Base-by-base conservation (phyloP, 306 rosid genomes). In the Cajanus cajan region DNA sequence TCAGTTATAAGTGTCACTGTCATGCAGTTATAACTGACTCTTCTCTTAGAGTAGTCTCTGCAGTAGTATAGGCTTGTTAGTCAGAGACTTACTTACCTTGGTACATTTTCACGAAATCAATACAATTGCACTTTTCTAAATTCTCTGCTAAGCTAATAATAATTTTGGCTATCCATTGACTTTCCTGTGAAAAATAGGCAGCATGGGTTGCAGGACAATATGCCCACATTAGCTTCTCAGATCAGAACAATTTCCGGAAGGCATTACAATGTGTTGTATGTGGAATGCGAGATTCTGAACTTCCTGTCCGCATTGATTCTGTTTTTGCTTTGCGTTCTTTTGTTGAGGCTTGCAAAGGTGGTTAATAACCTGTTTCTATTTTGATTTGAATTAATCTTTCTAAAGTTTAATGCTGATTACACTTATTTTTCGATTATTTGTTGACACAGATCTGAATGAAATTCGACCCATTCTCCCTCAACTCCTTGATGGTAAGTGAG, bases 191-290 rank as follows among this genome's bases (percentile, higher is more conserved):
- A 73, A 78, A 71, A 80, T 80, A 94, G 98, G 97, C 98, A 10
- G 97, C 98, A 67, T 94, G 98, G 98, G 98, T 94, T 80, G 92
- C 97, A 2, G 98, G 98, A 86, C 98, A 94, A 75, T 94, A 94
- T 82, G 96, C 96, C 52, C 89, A 89, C 68, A 85, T 94, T 71
- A 92, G 78, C 87, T 94, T 94, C 69, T 83, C 93, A 8, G 95
- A 94, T 73, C 93, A 90, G 83, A 88, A 92, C 87, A 94, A 92
- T 86, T 94, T 94, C 77, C 93, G 85, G 22, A 89, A 88, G 71
- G 97, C 98, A 47, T 83, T 94, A 83, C 96, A 89, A 51, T 92
- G 97, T 86, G 97, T 94, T 65, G 93, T 92, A 13, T 75, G 90
- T 57, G 97, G 98, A 83, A 89, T 94, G 97, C 91, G 87, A 43